phyloP scores from a whole-genome alignment of 345 rosid genomes.

The Nephelium lappaceum region DNA sequence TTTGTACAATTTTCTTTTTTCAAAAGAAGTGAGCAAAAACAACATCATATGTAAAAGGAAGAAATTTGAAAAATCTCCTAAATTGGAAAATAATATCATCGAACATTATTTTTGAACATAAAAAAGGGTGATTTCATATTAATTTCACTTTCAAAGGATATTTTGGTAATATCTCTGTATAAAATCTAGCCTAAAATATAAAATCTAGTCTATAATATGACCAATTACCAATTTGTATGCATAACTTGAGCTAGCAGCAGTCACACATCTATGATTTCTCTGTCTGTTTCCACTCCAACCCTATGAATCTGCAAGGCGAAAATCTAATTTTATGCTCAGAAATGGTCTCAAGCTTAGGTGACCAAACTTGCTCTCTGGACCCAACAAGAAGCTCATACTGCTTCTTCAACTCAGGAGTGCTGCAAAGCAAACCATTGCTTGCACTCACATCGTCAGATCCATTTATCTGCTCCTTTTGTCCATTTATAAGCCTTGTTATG shows the following conservation, averaged over 20 bases:
- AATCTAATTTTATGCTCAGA: conserved; percentile 66
- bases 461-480: conserved; percentile 16
- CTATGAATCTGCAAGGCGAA: conserved; percentile 64
- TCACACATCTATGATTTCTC: conserved; percentile 17
- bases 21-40: neutral
- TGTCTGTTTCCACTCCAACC: conserved; percentile 56
- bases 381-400: conserved; percentile 80
- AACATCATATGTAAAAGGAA: neutral
- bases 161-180: too few species aligned
- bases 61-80: too few species aligned
- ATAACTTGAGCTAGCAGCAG: too few species aligned
- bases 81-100: too few species aligned
- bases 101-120: too few species aligned
- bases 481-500: conserved; percentile 43
- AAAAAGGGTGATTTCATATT: too few species aligned
- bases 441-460: neutral
- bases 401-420: conserved; percentile 91
- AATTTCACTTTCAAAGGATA: too few species aligned
- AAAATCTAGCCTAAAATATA: neutral
- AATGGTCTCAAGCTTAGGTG: conserved; percentile 84
- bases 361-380: conserved; percentile 71
- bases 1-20: neutral
- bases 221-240: too few species aligned
- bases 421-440: conserved; percentile 52
- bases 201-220: neutral